Evolutionary conservation across 1,139 yeast genomes (phyloP).

Genomic region (Geotrichum phurueaensis): DNA sequence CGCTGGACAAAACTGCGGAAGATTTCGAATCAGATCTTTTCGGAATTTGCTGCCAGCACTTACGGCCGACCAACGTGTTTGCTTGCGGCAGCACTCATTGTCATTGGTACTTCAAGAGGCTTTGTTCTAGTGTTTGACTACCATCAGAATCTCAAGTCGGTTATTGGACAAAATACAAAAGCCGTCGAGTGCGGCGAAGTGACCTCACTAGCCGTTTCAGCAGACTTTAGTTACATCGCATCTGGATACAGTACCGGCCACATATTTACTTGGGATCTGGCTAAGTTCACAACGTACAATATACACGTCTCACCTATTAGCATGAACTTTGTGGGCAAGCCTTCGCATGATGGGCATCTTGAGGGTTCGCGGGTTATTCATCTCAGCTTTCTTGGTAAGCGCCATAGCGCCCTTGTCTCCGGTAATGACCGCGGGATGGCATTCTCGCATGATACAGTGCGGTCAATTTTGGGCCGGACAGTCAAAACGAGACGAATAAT

Average conservation of each 20-base stretch:
- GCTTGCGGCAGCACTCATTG: slow-evolving; percentile 48
- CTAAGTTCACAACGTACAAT: slow-evolving; percentile 28
- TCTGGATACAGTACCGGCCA: slow-evolving; percentile 45
- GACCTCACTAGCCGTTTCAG: slow-evolving; percentile 43
- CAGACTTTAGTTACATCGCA: slow-evolving; percentile 48
- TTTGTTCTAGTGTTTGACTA: slow-evolving; percentile 57
- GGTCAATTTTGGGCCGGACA: slow-evolving; percentile 48
- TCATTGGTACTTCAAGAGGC: slow-evolving; percentile 60
- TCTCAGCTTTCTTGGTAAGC: slow-evolving; percentile 49
- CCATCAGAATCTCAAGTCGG: slow-evolving; percentile 46
- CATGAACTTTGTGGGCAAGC: slow-evolving; percentile 22
- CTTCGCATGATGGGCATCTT: slow-evolving; percentile 49
- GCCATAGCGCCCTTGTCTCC: slow-evolving; percentile 54
- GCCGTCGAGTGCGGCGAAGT: slow-evolving; percentile 40
- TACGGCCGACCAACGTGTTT: slow-evolving; percentile 51
- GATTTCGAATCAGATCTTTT: slow-evolving; percentile 38
- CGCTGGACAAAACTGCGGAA: slow-evolving; percentile 44
- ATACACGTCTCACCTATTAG: slow-evolving; percentile 36
- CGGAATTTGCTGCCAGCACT: slow-evolving; percentile 35
- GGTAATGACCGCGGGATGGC: slow-evolving; percentile 57
- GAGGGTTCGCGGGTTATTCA: slow-evolving; percentile 43
- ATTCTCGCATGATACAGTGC: slow-evolving; percentile 53
- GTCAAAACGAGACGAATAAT: slow-evolving; percentile 48
- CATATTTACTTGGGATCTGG: slow-evolving; percentile 45
- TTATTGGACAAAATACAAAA: slow-evolving; percentile 35